Evolutionary conservation across 192 early-diverging fungal species (phyloP).

Genomic region (Backusella circina): DNA sequence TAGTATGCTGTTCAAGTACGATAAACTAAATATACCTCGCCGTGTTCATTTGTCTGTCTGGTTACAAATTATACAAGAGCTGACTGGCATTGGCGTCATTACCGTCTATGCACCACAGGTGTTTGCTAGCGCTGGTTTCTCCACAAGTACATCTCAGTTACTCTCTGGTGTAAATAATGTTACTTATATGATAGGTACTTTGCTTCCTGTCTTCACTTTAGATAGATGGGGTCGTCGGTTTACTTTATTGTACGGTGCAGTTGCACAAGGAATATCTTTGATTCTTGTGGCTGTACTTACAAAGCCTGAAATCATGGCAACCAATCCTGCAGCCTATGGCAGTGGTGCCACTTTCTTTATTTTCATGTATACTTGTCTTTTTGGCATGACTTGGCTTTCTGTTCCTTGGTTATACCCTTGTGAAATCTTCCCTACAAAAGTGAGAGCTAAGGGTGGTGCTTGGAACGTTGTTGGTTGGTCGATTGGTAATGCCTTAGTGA

Average conservation of each 20-base stretch:
- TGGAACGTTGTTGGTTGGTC: slow-evolving; percentile 56
- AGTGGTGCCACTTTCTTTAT: slow-evolving; percentile 27
- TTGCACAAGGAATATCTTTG: slow-evolving; percentile 22
- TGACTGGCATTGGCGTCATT: slow-evolving; percentile 61
- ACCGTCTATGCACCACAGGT: slow-evolving; percentile 52
- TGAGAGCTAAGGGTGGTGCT: slow-evolving; percentile 57
- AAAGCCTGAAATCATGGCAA: slow-evolving; percentile 17
- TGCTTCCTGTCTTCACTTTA: slow-evolving; percentile 26
- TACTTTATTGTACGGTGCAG: slow-evolving; percentile 23
- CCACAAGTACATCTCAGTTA: slow-evolving; percentile 17
- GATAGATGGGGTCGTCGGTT: slow-evolving; percentile 27
- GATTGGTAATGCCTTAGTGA: slow-evolving; percentile 45
- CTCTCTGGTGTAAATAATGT: slow-evolving; percentile 32
- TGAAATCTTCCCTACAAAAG: slow-evolving; percentile 50
- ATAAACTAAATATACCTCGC: slow-evolving; percentile 45
- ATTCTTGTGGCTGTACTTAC: slow-evolving; percentile 17
- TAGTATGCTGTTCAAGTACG: slow-evolving; percentile 42
- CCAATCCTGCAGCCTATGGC: slow-evolving; percentile 21
- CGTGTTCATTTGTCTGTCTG: slow-evolving; percentile 43
- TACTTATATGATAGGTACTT: slow-evolving; percentile 25
- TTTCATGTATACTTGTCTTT: slow-evolving; percentile 44
- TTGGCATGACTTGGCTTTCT: slow-evolving; percentile 63
- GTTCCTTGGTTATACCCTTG: slow-evolving; percentile 68
- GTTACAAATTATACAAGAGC: slow-evolving; percentile 48
- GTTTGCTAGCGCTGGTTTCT: slow-evolving; percentile 45